Evolutionary conservation across 2,329 filamentous ascomycete genomes (phyloP).

Genomic region (Nannizziopsis arthrosporioides): DNA sequence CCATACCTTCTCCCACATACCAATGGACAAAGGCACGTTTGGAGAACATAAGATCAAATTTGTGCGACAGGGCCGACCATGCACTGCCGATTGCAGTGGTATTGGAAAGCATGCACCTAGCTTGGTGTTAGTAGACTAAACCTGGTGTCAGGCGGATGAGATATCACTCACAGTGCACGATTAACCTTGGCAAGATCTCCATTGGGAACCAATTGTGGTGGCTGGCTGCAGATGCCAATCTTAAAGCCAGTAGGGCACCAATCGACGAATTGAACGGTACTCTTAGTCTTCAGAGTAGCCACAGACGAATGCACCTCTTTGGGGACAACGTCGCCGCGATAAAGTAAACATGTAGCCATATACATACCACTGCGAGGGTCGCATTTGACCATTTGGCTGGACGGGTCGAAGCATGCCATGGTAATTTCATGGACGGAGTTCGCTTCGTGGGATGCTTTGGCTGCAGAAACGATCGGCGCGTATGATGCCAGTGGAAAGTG

Average conservation of each 20-base stretch:
- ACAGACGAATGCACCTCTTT: constrained; percentile 50
- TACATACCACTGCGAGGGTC: constrained; percentile 57
- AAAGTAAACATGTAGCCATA: constrained; percentile 56
- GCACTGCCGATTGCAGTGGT: constrained; percentile 56
- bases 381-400: constrained; percentile 60
- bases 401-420: constrained; percentile 44
- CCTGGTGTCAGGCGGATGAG: neutral
- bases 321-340: constrained; percentile 55
- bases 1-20: constrained; percentile 82
- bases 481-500: constrained; percentile 57
- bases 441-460: constrained; percentile 72
- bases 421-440: constrained; percentile 92
- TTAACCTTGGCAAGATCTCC: constrained; percentile 45
- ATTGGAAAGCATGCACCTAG: constrained; percentile 50
- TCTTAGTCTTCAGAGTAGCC: constrained; percentile 51
- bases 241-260: constrained; percentile 62
- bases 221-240: constrained; percentile 56
- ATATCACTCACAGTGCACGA: constrained; percentile 34
- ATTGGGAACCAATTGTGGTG: constrained; percentile 42
- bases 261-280: constrained; percentile 54
- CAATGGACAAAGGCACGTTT: constrained; percentile 61
- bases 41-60: constrained; percentile 59
- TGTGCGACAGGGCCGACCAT: constrained; percentile 53
- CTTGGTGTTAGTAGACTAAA: neutral
- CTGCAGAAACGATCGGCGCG: constrained; percentile 51